phyloP scores from a whole-genome alignment of 169 alveolate species.

The Cardiosporidium cionae region DNA sequence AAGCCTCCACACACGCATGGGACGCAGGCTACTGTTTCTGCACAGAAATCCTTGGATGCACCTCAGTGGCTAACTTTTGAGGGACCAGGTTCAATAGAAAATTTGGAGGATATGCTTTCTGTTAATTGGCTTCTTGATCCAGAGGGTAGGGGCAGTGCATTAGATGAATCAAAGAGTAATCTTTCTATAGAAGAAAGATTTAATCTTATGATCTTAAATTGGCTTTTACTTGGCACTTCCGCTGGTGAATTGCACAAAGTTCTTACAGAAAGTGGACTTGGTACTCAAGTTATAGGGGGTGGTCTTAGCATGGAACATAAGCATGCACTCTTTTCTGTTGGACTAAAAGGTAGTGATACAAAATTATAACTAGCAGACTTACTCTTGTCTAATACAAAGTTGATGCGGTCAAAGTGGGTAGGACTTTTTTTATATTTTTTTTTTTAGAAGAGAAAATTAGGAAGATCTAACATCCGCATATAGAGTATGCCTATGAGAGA shows the following conservation, averaged over 20 bases:
- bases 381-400: too few relatives aligned
- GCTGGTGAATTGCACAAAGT: constrained; percentile 20
- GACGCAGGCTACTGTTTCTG: not conserved
- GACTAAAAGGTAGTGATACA: constrained; percentile 20
- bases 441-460: too few relatives aligned
- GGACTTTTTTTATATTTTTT: too few relatives aligned
- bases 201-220: not conserved
- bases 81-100: not conserved
- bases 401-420: too few relatives aligned
- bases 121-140: constrained; percentile 19
- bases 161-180: not conserved
- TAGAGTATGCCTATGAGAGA: too few relatives aligned
- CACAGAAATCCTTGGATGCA: not conserved
- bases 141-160: not conserved
- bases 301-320: constrained; percentile 7
- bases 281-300: constrained; percentile 3
- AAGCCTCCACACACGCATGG: not conserved
- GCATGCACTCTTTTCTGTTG: constrained; percentile 20
- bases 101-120: constrained; percentile 14
- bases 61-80: not conserved
- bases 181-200: not conserved
- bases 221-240: constrained; percentile 16
- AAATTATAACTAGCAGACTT: not conserved
- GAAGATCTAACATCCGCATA: too few relatives aligned
- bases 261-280: constrained; percentile 9